Conservation (phyloP, 2,329 filamentous ascomycete species). For the Chaetomium globosum region DNA sequence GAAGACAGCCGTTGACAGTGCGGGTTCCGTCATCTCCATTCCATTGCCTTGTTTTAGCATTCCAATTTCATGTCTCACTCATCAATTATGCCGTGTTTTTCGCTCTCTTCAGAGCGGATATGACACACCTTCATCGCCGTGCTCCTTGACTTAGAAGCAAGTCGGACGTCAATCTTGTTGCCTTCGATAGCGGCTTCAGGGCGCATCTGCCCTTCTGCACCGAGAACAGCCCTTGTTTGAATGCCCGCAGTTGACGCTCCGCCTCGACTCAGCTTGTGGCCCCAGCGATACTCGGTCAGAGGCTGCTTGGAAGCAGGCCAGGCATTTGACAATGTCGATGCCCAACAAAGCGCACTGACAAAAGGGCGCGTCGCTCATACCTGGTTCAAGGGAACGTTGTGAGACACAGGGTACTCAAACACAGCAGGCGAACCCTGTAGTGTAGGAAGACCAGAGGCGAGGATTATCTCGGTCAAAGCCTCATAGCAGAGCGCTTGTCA, state of each 20-base stretch:
- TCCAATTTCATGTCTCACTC: slow-evolving; percentile 2
- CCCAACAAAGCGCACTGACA: slow-evolving; percentile 12
- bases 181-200: not conserved
- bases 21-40: not conserved
- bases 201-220: not conserved
- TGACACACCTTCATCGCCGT: not conserved
- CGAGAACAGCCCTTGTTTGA: not conserved
- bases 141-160: not conserved
- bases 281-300: not conserved
- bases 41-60: not conserved
- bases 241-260: not conserved
- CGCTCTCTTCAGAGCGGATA: not conserved
- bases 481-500: slow-evolving; percentile 11
- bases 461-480: not conserved
- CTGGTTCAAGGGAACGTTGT: not conserved
- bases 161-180: not conserved
- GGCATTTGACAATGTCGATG: not conserved
- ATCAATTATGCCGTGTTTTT: slow-evolving; percentile 2
- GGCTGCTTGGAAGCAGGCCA: slow-evolving; percentile 1
- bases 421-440: not conserved
- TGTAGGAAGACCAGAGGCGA: not conserved
- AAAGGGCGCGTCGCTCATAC: not conserved
- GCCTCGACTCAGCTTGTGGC: not conserved
- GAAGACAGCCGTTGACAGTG: not conserved
- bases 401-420: slow-evolving; percentile 9